A percentile compares a stretch with the other conserved stretches of the same genome.
phyloP scores from a whole-genome alignment of 768 basidiomycete species.

The Russula griseocarnosa region DNA sequence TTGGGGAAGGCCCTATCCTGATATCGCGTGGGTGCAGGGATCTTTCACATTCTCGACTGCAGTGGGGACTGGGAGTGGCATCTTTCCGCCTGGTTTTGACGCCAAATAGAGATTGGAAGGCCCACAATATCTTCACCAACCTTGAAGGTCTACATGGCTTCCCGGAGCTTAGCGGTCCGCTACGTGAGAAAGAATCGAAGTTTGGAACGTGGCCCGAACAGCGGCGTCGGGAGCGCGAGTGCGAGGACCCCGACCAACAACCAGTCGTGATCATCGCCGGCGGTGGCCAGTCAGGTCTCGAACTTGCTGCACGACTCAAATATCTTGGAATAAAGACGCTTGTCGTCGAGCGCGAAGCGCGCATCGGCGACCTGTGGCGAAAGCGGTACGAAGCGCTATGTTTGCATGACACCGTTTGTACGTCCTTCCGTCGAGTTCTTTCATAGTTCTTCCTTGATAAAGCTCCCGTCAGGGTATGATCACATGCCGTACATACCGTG shows the following conservation, averaged over 20 bases:
- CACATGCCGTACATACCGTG: slow-evolving; percentile 48
- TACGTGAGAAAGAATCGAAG: slow-evolving; percentile 36
- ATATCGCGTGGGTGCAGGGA: slow-evolving; percentile 44
- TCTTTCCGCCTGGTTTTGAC: slow-evolving; percentile 48
- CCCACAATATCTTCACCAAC: slow-evolving; percentile 47
- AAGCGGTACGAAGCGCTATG: slow-evolving; percentile 63
- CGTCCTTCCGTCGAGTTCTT: slow-evolving; percentile 33
- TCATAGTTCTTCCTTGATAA: slow-evolving; percentile 9
- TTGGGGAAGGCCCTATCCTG: slow-evolving; percentile 35
- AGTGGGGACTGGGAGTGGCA: slow-evolving; percentile 40
- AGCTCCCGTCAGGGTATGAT: slow-evolving; percentile 42
- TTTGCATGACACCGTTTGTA: slow-evolving; percentile 64
- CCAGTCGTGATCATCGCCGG: slow-evolving; percentile 53
- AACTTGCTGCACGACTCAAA: slow-evolving; percentile 57
- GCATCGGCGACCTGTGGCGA: slow-evolving; percentile 65
- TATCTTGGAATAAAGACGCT: slow-evolving; percentile 46
- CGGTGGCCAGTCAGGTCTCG: slow-evolving; percentile 52
- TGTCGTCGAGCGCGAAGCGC: slow-evolving; percentile 57
- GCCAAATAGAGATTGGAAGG: slow-evolving; percentile 43
- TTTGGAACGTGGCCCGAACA: slow-evolving; percentile 44
- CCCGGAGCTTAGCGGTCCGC: slow-evolving; percentile 40
- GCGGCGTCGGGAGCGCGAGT: slow-evolving; percentile 38
- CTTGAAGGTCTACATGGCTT: slow-evolving; percentile 48
- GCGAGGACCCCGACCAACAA: slow-evolving; percentile 38
- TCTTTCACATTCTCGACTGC: slow-evolving; percentile 44